These are phyloP conservation scores for Tetragonia tetragonoides DNA, from an alignment of 148 eudicot genomes.

Conservation along the genomic window DNA sequence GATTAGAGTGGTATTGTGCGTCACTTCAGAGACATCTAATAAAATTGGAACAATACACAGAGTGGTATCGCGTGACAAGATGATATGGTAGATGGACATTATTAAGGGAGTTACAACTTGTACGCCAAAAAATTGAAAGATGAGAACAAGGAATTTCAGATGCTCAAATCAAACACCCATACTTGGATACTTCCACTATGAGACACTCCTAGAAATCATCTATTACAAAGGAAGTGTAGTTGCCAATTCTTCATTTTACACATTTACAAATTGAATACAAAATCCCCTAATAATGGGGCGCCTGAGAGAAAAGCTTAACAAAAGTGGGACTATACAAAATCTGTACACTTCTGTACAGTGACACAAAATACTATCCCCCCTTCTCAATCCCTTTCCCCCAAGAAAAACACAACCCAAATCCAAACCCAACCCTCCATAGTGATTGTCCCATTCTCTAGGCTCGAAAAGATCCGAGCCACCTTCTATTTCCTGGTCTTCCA, in stretches of 20 bases:
- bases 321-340: constrained; percentile 29
- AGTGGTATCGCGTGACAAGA: too few relatives aligned
- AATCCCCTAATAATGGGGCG: constrained; percentile 14
- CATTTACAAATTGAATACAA: constrained; percentile 18
- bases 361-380: background rate
- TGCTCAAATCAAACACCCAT: background rate
- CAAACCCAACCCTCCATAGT: background rate
- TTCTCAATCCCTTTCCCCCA: background rate
- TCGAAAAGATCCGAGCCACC: background rate
- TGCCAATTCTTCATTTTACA: constrained; percentile 12
- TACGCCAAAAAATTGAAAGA: background rate
- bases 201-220: background rate
- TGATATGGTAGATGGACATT: too few relatives aligned
- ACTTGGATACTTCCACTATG: background rate
- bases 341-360: constrained; percentile 28
- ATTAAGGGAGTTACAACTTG: background rate
- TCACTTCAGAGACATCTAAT: too few relatives aligned
- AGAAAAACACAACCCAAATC: background rate
- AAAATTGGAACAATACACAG: too few relatives aligned
- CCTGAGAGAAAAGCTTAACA: background rate
- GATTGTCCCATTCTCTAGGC: background rate
- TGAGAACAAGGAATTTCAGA: background rate
- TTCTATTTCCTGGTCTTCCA: background rate
- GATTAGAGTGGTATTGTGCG: too few relatives aligned
- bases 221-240: background rate